Conservation (phyloP, 352 stramenopile species). For the Globisporangium canariense region DNA sequence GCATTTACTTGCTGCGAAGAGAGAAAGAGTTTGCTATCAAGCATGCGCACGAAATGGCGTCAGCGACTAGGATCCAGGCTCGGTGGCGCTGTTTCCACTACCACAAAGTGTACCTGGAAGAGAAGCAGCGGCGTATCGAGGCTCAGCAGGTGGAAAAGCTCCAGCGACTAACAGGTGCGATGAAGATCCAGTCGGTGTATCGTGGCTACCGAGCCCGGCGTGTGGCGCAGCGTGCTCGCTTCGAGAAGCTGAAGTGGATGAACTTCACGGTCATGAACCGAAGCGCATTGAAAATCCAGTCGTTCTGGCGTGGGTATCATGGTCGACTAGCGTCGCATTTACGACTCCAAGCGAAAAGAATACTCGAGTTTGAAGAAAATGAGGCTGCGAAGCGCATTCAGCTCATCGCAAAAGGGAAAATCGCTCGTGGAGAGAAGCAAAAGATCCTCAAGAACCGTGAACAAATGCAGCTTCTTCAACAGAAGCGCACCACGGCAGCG, state of each 20-base stretch:
- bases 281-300: constrained; percentile 72
- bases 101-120: constrained; percentile 30
- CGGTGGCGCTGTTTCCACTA: constrained; percentile 35
- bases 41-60: constrained; percentile 23
- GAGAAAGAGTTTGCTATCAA: constrained; percentile 33
- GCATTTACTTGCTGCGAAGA: constrained; percentile 31
- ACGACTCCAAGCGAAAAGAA: constrained; percentile 43
- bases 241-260: constrained; percentile 71
- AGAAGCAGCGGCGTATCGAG: constrained; percentile 28
- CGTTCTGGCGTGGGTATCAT: constrained; percentile 71
- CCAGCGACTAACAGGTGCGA: constrained; percentile 35
- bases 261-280: constrained; percentile 56
- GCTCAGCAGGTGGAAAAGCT: constrained; percentile 34
- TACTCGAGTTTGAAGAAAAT: constrained; percentile 49
- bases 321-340: constrained; percentile 58
- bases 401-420: constrained; percentile 42
- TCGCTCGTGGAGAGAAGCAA: constrained; percentile 36
- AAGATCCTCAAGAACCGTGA: constrained; percentile 27
- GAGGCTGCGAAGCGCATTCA: constrained; percentile 65
- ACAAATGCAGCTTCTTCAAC: constrained; percentile 23
- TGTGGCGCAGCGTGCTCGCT: constrained; percentile 38
- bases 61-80: constrained; percentile 51
- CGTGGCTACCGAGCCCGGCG: constrained; percentile 61
- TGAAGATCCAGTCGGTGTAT: constrained; percentile 60
- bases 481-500: constrained; percentile 34